A percentile compares a stretch with the other conserved stretches of the same genome.
phyloP scores from a whole-genome alignment of 345 rosid species.

The Aethionema arabicum region DNA sequence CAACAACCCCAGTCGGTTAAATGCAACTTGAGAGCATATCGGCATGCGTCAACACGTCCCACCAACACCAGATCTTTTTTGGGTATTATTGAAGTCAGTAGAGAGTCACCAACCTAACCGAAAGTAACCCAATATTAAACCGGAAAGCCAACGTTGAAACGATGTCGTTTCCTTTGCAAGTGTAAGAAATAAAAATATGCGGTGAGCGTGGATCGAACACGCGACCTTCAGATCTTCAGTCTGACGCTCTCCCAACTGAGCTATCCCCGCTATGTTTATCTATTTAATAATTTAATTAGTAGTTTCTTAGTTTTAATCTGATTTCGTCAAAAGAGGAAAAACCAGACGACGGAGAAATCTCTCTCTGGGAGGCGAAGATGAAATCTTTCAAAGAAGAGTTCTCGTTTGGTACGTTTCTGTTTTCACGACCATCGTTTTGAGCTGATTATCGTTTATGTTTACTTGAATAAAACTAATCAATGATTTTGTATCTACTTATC shows the following conservation, averaged over 20 bases:
- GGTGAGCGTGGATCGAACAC: conserved; percentile 64
- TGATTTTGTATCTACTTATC: background rate
- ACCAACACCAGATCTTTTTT: conserved; percentile 1
- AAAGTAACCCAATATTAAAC: background rate
- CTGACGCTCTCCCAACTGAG: conserved; percentile 90
- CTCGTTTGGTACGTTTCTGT: conserved; percentile 48
- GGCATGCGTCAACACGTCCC: conserved; percentile 23
- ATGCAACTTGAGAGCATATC: conserved; percentile 30
- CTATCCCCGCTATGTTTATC: conserved; percentile 54
- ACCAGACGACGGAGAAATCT: background rate
- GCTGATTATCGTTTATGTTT: background rate
- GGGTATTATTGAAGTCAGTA: conserved; percentile 21
- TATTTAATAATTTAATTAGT: no score
- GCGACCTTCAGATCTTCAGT: conserved; percentile 61
- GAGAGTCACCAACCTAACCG: conserved; percentile 14
- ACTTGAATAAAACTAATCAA: background rate
- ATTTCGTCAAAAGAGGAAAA: background rate
- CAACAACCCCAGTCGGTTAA: conserved; percentile 43
- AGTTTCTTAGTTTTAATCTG: background rate
- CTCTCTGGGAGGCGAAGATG: conserved; percentile 32
- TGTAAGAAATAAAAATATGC: conserved; percentile 29
- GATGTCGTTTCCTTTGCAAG: conserved; percentile 15
- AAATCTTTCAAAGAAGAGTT: conserved; percentile 56
- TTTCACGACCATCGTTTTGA: no score
- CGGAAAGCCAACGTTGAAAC: background rate